Conservation (phyloP, 352 stramenopile species). For the Thraustochytrium sp. region DNA sequence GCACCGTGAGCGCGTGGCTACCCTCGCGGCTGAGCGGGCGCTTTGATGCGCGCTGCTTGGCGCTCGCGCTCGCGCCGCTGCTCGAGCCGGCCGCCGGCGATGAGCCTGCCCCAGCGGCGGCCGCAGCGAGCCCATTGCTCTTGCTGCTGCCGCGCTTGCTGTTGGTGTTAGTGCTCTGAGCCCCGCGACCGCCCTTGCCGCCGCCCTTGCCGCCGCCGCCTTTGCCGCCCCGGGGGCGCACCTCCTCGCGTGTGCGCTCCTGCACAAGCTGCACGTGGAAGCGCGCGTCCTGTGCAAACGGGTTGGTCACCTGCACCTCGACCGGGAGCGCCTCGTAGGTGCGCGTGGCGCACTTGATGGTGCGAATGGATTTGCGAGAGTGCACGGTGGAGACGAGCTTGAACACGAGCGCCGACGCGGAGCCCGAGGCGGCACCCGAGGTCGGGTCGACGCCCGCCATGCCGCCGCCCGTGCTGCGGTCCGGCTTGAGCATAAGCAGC, state of each 20-base stretch:
- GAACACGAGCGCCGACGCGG: slow-evolving; percentile 77
- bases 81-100: too few species aligned
- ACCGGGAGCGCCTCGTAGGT: slow-evolving; percentile 69
- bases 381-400: slow-evolving; percentile 73
- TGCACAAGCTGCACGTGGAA: slow-evolving; percentile 72
- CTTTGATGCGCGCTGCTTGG: too few species aligned
- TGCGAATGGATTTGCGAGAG: slow-evolving; percentile 63
- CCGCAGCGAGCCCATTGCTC: too few species aligned
- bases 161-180: neutral
- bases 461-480: neutral
- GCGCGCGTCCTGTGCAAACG: slow-evolving; percentile 63
- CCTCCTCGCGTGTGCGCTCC: slow-evolving; percentile 14
- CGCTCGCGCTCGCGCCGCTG: too few species aligned
- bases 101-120: too few species aligned
- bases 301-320: slow-evolving; percentile 74
- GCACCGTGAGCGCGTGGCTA: neutral
- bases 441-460: neutral
- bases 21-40: neutral
- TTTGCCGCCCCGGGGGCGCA: neutral
- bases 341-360: slow-evolving; percentile 68
- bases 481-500: slow-evolving; percentile 69
- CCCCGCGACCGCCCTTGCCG: neutral
- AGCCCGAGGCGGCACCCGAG: neutral
- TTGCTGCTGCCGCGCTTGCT: neutral
- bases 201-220: neutral